Evolutionary conservation across 192 early-diverging fungal species (phyloP).

Genomic region (Coemansia sp.): DNA sequence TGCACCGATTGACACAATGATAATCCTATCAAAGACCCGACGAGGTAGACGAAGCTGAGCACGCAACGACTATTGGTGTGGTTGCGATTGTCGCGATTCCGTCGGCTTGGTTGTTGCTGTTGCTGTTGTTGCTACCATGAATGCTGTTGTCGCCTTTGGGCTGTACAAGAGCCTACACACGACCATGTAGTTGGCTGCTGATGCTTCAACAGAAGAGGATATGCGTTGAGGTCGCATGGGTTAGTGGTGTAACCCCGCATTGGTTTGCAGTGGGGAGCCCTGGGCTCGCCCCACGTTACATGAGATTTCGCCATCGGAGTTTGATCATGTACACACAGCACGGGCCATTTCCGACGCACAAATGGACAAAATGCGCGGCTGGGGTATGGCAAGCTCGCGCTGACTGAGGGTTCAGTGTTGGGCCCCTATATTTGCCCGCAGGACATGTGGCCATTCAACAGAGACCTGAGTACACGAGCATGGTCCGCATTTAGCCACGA

Average conservation of each 20-base stretch:
- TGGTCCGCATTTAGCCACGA: not conserved
- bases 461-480: not conserved
- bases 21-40: not conserved
- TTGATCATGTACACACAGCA: not conserved
- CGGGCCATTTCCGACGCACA: not conserved
- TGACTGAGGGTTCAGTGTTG: not conserved
- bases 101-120: not conserved
- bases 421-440: not conserved
- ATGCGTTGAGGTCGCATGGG: not conserved
- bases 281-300: not conserved
- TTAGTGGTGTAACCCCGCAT: not conserved
- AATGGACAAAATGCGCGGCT: not conserved
- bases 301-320: not conserved
- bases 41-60: not conserved
- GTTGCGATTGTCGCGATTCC: not conserved
- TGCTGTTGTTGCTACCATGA: not conserved
- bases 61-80: not conserved
- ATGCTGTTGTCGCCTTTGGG: not conserved
- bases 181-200: not conserved
- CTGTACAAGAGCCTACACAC: not conserved
- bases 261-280: not conserved
- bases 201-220: not conserved
- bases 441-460: not conserved
- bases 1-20: not conserved
- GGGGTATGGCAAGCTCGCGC: not conserved